Conservation (phyloP, 2,329 filamentous ascomycete species). For the Phyllosticta citriasiana region DNA sequence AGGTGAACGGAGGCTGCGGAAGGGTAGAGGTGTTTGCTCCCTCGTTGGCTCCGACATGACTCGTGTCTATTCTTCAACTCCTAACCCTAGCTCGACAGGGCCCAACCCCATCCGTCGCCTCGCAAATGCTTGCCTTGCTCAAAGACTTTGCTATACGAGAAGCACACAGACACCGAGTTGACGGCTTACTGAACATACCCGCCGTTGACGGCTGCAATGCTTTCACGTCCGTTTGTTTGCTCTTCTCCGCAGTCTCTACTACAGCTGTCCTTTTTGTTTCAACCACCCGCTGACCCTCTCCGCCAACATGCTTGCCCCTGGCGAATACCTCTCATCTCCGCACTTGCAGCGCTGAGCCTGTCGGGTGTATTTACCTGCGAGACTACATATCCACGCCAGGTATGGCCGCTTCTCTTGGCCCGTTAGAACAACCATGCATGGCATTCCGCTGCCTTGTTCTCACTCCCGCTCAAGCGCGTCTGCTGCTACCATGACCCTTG, state of each 20-base stretch:
- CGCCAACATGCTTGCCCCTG: neutral
- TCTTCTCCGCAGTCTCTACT: neutral
- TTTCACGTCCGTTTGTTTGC: neutral
- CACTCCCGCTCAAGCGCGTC: neutral
- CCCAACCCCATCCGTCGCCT: neutral
- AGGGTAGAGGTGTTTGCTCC: neutral
- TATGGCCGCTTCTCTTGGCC: neutral
- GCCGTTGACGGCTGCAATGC: neutral
- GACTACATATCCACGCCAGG: neutral
- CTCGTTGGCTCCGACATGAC: neutral
- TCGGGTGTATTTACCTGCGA: neutral
- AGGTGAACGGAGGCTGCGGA: neutral
- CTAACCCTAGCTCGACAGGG: neutral
- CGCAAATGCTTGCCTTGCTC: neutral
- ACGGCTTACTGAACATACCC: neutral
- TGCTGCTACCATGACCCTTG: neutral
- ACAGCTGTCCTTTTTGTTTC: neutral
- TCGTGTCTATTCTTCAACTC: neutral
- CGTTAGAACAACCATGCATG: neutral
- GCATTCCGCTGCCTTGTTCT: neutral
- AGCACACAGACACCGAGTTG: neutral
- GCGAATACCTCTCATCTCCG: neutral
- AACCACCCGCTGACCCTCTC: neutral
- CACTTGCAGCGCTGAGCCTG: neutral
- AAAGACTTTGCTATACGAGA: neutral